A percentile compares a stretch with the other conserved stretches of the same genome.
Evolutionary conservation across 805 yeast species (phyloP).

Genomic region (Pachysolen tannophilus): DNA sequence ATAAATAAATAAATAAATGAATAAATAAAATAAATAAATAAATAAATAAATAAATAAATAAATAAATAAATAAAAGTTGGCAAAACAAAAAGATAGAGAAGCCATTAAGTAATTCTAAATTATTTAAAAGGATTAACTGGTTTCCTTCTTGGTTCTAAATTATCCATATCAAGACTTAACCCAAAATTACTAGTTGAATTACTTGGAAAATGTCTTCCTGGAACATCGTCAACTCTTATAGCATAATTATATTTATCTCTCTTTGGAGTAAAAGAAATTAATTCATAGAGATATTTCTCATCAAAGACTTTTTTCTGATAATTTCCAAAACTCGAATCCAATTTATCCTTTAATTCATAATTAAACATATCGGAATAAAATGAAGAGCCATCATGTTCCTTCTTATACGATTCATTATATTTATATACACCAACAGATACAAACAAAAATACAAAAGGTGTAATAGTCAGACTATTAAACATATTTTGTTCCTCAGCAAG

Average conservation of each 20-base stretch:
- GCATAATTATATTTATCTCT: slow-evolving; percentile 9
- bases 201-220: slow-evolving; percentile 19
- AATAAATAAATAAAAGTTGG: not conserved
- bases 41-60: slow-evolving; percentile 3
- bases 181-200: slow-evolving; percentile 19
- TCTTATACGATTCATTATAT: slow-evolving; percentile 41
- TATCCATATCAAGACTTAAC: slow-evolving; percentile 18
- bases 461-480: slow-evolving; percentile 17
- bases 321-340: not conserved
- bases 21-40: no score
- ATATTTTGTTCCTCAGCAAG: slow-evolving; percentile 21
- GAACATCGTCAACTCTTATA: slow-evolving; percentile 19
- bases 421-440: slow-evolving; percentile 35
- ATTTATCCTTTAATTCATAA: not conserved
- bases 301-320: slow-evolving; percentile 3
- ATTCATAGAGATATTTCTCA: slow-evolving; percentile 5
- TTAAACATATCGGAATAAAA: slow-evolving; percentile 6
- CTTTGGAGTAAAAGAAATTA: slow-evolving; percentile 8
- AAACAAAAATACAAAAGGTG: slow-evolving; percentile 13
- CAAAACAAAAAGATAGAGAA: not conserved
- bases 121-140: slow-evolving; percentile 17
- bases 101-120: not conserved
- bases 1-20: no score
- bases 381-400: slow-evolving; percentile 28
- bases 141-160: slow-evolving; percentile 23